These are phyloP conservation scores for Hygrophila difformis DNA, from an alignment of 257 asterid species.

Conservation along the genomic window DNA sequence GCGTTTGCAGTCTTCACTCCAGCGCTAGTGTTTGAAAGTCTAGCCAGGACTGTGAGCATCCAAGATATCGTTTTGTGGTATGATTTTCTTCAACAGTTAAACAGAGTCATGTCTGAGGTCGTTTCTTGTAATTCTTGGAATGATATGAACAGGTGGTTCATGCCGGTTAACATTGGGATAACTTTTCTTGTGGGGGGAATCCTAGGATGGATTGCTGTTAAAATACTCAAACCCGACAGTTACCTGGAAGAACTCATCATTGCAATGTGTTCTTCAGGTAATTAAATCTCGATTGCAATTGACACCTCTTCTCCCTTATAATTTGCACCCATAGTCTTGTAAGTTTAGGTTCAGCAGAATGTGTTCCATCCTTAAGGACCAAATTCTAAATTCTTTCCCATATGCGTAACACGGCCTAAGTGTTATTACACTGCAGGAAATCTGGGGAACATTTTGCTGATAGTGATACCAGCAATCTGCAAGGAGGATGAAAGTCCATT, in stretches of 20 bases:
- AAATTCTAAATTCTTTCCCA: no score
- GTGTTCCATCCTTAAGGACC: no score
- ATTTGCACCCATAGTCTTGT: no score
- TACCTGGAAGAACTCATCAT: conserved; percentile 57
- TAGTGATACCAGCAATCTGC: conserved; percentile 82
- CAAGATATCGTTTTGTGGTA: conserved; percentile 71
- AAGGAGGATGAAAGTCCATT: conserved; percentile 70
- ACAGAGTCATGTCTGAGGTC: no score
- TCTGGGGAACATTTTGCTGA: conserved; percentile 72
- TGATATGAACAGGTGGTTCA: conserved; percentile 97
- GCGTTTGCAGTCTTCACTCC: conserved; percentile 66
- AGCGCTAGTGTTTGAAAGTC: conserved; percentile 49
- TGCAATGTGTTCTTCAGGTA: conserved; percentile 76
- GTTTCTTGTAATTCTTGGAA: neutral
- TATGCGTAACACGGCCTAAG: no score
- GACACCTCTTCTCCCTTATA: no score
- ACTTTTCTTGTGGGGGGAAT: conserved; percentile 72
- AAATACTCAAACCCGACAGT: conserved; percentile 61
- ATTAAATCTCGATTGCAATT: no score
- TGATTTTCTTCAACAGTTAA: no score
- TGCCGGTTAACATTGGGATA: conserved; percentile 73
- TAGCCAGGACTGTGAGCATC: conserved; percentile 49
- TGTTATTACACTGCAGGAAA: conserved; percentile 36
- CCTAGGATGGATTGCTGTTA: conserved; percentile 71
- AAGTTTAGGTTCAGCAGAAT: no score